phyloP scores from a whole-genome alignment of 2,329 filamentous ascomycete genomes.

The Colletotrichum incanum region DNA sequence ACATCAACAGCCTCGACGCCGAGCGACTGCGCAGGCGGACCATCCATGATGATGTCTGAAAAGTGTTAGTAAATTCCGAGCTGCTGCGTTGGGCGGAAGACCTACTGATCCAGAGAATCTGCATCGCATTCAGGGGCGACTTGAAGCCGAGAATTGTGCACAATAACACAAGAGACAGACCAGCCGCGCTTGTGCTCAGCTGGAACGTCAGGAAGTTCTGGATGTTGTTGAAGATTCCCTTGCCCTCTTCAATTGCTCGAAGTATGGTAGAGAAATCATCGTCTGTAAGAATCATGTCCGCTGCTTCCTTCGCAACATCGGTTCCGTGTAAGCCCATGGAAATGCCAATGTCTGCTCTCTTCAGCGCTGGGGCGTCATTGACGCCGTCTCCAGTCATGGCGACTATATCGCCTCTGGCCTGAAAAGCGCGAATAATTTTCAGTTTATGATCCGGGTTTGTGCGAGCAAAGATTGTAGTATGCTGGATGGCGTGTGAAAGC shows the following conservation, averaged over 20 bases:
- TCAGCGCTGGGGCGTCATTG: constrained; percentile 96
- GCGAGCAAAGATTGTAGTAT: constrained; percentile 94
- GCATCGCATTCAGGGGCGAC: constrained; percentile 98
- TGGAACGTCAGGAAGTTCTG: constrained; percentile 99
- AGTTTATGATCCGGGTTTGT: constrained; percentile 98
- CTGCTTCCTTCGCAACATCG: constrained; percentile 95
- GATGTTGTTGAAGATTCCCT: constrained; percentile 99
- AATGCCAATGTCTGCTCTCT: constrained; percentile 98
- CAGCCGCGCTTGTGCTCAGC: constrained; percentile 95
- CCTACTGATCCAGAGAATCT: constrained; percentile 99
- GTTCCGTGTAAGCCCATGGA: constrained; percentile 96
- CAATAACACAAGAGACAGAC: constrained; percentile 89
- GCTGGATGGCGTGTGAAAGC: constrained; percentile 86
- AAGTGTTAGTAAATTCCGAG: constrained; percentile 40
- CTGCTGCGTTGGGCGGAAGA: constrained; percentile 45
- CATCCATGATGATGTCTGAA: constrained; percentile 98
- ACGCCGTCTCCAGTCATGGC: constrained; percentile 99
- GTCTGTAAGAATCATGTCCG: constrained; percentile 93
- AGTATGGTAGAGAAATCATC: constrained; percentile 94
- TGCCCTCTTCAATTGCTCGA: constrained; percentile 96
- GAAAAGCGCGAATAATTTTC: constrained; percentile 93
- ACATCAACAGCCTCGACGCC: constrained; percentile 96
- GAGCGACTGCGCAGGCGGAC: constrained; percentile 95
- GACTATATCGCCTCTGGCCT: constrained; percentile 94
- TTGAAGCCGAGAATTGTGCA: constrained; percentile 95